These are phyloP conservation scores for Phyllosticta citriasiana DNA, from an alignment of 2,329 filamentous ascomycete genomes.

Conservation along the genomic window DNA sequence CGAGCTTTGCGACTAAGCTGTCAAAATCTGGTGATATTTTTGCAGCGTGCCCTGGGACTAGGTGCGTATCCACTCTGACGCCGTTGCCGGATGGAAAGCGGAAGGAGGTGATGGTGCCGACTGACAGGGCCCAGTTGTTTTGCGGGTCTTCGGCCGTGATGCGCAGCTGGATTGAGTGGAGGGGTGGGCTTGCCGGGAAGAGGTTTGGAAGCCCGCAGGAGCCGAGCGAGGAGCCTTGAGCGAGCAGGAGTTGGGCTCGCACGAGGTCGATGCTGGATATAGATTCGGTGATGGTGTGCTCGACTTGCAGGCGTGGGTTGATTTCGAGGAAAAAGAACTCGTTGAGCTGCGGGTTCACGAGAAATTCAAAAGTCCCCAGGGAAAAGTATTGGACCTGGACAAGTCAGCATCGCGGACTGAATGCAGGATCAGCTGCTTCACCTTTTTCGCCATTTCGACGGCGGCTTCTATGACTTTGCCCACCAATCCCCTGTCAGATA, in stretches of 20 bases:
- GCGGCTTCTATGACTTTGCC: constrained; percentile 44
- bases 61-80: constrained; percentile 46
- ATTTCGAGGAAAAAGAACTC: constrained; percentile 52
- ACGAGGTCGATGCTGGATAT: constrained; percentile 47
- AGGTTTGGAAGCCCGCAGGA: constrained; percentile 14
- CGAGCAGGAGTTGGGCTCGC: constrained; percentile 43
- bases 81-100: constrained; percentile 49
- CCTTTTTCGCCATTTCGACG: constrained; percentile 40
- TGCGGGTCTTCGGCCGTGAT: constrained; percentile 48
- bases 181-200: constrained; percentile 26
- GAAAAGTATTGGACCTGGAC: constrained; percentile 44
- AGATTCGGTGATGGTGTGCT: constrained; percentile 51
- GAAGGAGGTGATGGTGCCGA: constrained; percentile 48
- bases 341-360: constrained; percentile 40
- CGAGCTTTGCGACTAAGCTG: constrained; percentile 49
- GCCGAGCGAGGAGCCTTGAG: constrained; percentile 38
- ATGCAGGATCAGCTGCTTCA: constrained; percentile 17
- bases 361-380: constrained; percentile 56
- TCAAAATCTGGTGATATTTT: constrained; percentile 48
- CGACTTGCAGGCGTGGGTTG: constrained; percentile 52
- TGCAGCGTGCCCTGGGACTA: constrained; percentile 33
- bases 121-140: constrained; percentile 44
- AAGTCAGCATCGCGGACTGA: background rate
- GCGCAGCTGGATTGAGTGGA: constrained; percentile 46
- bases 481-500: constrained; percentile 37